phyloP scores from a whole-genome alignment of 495 filamentous ascomycete species.

The Amphirosellinia nigrospora region DNA sequence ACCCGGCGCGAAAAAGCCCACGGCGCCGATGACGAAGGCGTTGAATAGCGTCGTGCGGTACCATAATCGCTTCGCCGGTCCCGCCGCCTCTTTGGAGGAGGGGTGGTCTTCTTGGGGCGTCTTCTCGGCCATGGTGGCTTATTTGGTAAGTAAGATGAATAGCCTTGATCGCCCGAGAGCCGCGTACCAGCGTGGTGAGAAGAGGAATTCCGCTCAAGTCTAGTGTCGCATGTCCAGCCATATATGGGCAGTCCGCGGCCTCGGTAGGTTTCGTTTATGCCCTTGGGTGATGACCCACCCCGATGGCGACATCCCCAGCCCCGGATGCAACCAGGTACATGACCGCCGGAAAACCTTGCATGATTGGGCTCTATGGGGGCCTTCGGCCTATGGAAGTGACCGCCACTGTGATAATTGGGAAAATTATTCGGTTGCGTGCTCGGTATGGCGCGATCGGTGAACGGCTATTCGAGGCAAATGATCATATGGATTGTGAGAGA shows the following conservation, averaged over 20 bases:
- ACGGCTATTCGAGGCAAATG: constrained; percentile 1
- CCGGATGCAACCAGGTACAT: neutral
- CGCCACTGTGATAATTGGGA: neutral
- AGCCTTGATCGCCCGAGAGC: neutral
- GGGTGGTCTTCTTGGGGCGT: constrained; percentile 1
- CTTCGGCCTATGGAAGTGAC: neutral
- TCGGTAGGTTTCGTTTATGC: neutral
- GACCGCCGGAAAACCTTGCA: neutral
- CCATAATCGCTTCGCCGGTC: constrained; percentile 35
- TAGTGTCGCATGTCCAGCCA: neutral
- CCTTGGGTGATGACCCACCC: constrained; percentile 33
- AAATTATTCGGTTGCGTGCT: constrained; percentile 19
- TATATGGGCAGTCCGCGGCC: neutral
- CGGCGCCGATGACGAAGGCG: constrained; percentile 60
- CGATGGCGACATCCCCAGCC: constrained; percentile 36
- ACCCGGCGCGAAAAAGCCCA: constrained; percentile 63
- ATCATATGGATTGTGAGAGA: neutral
- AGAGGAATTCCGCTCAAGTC: neutral
- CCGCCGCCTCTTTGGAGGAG: neutral
- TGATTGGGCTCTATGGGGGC: constrained; percentile 5
- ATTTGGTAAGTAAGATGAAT: neutral
- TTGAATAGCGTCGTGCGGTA: constrained; percentile 63
- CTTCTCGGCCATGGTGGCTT: constrained; percentile 22
- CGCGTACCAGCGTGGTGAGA: neutral
- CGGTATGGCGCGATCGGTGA: neutral